These are phyloP conservation scores for Primulina tabacum DNA, from an alignment of 257 asterid species.

Conservation along the genomic window DNA sequence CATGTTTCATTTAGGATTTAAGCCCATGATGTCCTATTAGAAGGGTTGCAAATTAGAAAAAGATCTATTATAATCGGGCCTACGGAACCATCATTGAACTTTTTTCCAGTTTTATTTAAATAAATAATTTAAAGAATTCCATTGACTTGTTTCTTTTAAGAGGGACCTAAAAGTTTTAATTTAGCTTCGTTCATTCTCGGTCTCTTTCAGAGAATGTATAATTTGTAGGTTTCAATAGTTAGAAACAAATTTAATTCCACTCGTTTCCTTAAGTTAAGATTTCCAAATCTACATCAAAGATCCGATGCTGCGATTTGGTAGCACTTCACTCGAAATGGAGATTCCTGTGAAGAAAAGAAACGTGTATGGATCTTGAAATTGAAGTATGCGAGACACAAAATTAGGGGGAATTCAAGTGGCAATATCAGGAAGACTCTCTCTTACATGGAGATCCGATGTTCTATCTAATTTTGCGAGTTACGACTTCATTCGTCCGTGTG, in stretches of 20 bases:
- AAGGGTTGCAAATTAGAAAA: background rate
- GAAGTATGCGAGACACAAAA: background rate
- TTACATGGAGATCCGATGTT: background rate
- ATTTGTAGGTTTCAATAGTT: too few species aligned
- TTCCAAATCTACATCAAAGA: too few species aligned
- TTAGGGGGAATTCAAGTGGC: background rate
- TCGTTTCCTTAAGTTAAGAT: too few species aligned
- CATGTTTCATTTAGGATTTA: constrained; percentile 4
- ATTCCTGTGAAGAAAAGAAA: background rate
- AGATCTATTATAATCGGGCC: background rate
- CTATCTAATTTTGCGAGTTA: background rate
- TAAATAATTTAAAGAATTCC: background rate
- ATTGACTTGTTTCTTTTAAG: background rate
- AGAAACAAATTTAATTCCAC: too few species aligned
- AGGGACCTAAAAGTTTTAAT: background rate
- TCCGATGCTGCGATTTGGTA: too few species aligned
- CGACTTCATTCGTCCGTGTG: too few species aligned
- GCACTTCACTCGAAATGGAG: background rate
- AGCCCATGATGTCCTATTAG: background rate
- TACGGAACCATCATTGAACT: background rate
- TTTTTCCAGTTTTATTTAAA: background rate
- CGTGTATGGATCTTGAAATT: background rate
- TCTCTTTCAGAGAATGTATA: too few species aligned
- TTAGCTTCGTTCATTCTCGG: too few species aligned
- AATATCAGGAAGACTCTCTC: too few species aligned